Base-by-base conservation (phyloP, 352 stramenopile species). In the Phytopythium delawarense region DNA sequence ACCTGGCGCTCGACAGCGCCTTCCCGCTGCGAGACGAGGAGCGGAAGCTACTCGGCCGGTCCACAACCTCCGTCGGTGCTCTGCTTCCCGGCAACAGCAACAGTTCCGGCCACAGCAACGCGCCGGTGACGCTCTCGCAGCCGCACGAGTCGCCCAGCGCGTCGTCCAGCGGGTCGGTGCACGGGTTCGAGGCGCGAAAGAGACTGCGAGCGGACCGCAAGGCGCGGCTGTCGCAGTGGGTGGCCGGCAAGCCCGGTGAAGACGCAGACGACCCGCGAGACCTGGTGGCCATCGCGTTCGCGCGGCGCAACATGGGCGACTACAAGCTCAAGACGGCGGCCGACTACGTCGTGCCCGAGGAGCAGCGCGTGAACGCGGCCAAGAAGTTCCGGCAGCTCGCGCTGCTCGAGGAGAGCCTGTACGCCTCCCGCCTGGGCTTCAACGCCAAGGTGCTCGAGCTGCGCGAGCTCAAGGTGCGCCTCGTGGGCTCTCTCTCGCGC, bases 361-460 rank as follows among this genome's bases (percentile, higher is more conserved):
- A 90, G 21, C 88, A 96, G 65, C 89, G 84, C 32, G 81, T 98
- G 23, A 97, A 98, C 51, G 85, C 91, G 4, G 79, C 79, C 25
- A 96, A 94, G 65, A 98, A 98, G 61, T 64, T 87, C 15, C 64
- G 79, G n/a, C 86, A 97, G 58, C 92, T 96, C 72, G 84, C 84
- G 34, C 68, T 96, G 20, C 72, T 97, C 0, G 84, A 96, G 61
- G 86, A 96, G 63, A 74, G 65, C 42, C 66, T 98, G 49, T 89
- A 97, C 68, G 65, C 81, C 37, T 74, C 95, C 20, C 76, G 87
- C 11, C 74, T 96, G 45, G 62, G 69, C 7, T 98, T 98, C 65
- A 98, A 98, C 64, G 76, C 88, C 23, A 92, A 95, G 56, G 76
- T 98, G 32, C 74, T 97, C 2, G 81, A 91, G 45, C 79, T 98